Conservation (phyloP, 2,329 filamentous ascomycete genomes). For the Clonostachys byssicola region DNA sequence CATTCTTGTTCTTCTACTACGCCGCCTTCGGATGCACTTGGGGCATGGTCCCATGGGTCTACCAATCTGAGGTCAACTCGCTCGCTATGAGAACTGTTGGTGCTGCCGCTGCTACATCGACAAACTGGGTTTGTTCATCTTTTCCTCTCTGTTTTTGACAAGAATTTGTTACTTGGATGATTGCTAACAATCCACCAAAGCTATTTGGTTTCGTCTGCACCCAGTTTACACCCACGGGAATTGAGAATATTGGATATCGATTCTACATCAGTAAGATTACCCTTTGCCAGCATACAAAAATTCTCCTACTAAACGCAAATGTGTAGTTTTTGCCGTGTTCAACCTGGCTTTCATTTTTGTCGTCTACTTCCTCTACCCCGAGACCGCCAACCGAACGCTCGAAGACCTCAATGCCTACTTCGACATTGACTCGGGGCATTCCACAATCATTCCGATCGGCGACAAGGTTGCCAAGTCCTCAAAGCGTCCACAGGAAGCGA, state of each 20-base stretch:
- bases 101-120: conserved; percentile 2
- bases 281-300: too few relatives aligned
- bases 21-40: conserved; percentile 3
- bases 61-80: conserved; percentile 5
- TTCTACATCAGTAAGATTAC: conserved; percentile 18
- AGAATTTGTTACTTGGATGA: background rate
- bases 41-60: conserved; percentile 1
- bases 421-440: conserved; percentile 6
- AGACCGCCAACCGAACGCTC: conserved; percentile 39
- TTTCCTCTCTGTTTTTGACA: conserved; percentile 53
- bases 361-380: conserved; percentile 38
- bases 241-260: conserved; percentile 50
- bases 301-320: background rate
- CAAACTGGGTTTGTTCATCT: conserved; percentile 31
- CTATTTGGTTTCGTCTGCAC: conserved; percentile 22
- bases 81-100: conserved; percentile 4
- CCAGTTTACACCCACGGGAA: conserved; percentile 58
- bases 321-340: conserved; percentile 32
- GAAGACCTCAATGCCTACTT: conserved; percentile 54
- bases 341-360: conserved; percentile 33
- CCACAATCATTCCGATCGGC: conserved; percentile 35
- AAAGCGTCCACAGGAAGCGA: conserved; percentile 39
- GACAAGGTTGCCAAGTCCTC: conserved; percentile 40
- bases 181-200: background rate
- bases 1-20: conserved; percentile 3